Conservation (phyloP, 2,329 filamentous ascomycete genomes). For the Lachnellula hyalina region DNA sequence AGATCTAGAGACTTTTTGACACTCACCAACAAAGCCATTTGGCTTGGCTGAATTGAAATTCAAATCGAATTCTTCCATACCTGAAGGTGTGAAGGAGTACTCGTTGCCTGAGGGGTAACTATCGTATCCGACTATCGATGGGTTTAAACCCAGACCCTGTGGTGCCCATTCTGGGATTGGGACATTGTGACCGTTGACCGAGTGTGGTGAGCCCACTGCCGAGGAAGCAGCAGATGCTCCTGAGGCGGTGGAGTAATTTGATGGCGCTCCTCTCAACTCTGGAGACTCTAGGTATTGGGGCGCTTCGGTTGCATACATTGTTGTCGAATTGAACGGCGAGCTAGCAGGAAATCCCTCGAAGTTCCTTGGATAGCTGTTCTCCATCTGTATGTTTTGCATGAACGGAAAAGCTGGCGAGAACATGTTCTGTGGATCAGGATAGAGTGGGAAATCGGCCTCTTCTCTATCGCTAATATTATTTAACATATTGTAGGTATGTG, state of each 20-base stretch:
- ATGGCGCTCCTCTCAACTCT: constrained; percentile 26
- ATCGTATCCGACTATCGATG: constrained; percentile 29
- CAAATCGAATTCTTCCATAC: constrained; percentile 33
- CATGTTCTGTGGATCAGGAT: constrained; percentile 40
- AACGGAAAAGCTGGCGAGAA: constrained; percentile 43
- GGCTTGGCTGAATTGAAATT: constrained; percentile 36
- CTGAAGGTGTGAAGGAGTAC: constrained; percentile 27
- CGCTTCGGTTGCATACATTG: constrained; percentile 40
- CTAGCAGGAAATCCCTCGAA: constrained; percentile 34
- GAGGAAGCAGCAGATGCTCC: constrained; percentile 30
- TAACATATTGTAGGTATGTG: constrained; percentile 94
- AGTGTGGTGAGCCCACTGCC: constrained; percentile 31
- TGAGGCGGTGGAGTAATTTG: constrained; percentile 31
- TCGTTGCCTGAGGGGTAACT: constrained; percentile 25
- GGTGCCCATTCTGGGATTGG: constrained; percentile 28
- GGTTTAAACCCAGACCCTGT: constrained; percentile 27
- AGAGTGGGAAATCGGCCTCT: constrained; percentile 38
- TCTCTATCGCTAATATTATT: constrained; percentile 43
- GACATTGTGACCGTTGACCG: constrained; percentile 25
- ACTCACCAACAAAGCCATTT: constrained; percentile 42
- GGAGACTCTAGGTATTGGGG: constrained; percentile 28
- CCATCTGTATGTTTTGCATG: constrained; percentile 40
- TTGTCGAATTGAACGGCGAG: constrained; percentile 41
- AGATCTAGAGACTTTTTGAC: constrained; percentile 33
- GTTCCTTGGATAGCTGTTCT: constrained; percentile 30